Base-by-base conservation (phyloP, 371 early-diverging fungal genomes). In the Dichotomocladium elegans region DNA sequence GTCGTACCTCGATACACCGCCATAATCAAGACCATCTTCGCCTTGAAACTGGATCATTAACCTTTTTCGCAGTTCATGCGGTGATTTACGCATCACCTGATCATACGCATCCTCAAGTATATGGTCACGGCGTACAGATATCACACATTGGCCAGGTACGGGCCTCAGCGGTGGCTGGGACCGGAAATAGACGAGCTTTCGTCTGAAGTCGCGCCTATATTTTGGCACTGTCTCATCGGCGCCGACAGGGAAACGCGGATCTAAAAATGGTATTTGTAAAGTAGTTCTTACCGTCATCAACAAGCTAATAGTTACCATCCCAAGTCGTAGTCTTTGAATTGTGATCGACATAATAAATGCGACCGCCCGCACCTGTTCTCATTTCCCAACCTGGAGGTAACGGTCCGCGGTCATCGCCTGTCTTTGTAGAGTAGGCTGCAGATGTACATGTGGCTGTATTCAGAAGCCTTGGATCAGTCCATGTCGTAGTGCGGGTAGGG, bases 1-100 rank as follows among this genome's bases (percentile, higher is more conserved):
- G n/a, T n/a, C n/a, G 51, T 78, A 78, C 74, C 91, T 78, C 5
- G 94, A 94, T 15, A 99, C 73, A 55, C 99, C 99, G 53, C 99
- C 99, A 64, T 92, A 94, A 77, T 99, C 99, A 26, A 99, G 66
- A 42, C 99, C 99, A 71, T 96, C 96, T 68, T 99, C 99, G 34
- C 94, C 94, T 41, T 92, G 90, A 72, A 99, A 98, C 69, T 95
- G 95, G 66, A 99, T 93, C 89, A 94, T 91, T 30, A 97, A 66
- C 42, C 92, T 87, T 73, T 95, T 96, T 71, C 92, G 93, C 51
- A 95, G 70, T 65, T 95, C 95, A 7, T 78, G 70, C 8, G 90
- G 85, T 0, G 86, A 80, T 58, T 87, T 86, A 19, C 91, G 83
- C 92, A 92, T 93, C 25, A 96, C 82, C 60, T 92, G 92, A 19